Percentiles rank a stretch among this genome's conserved stretches.
Conservation (phyloP, 192 early-diverging fungal species). For the Backusella sp. region DNA sequence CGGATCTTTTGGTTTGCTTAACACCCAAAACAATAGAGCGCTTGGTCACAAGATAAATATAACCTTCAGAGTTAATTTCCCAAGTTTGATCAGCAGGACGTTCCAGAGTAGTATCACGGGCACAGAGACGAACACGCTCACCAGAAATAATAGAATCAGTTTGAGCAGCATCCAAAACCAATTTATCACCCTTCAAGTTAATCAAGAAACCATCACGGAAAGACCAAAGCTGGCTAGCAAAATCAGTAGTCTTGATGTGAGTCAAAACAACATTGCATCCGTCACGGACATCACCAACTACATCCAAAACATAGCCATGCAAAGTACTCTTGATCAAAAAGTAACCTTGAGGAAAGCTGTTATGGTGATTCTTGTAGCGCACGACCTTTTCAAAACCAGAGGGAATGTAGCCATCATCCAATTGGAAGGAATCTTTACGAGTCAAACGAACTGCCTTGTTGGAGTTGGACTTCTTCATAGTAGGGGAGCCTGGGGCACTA, state of each 20-base stretch:
- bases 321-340: slow-evolving; percentile 38
- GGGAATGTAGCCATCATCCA: slow-evolving; percentile 20
- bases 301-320: slow-evolving; percentile 35
- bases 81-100: slow-evolving; percentile 22
- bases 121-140: slow-evolving; percentile 24
- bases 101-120: neutral
- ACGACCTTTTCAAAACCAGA: slow-evolving; percentile 32
- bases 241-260: slow-evolving; percentile 23
- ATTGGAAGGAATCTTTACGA: slow-evolving; percentile 22
- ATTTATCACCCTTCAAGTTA: slow-evolving; percentile 24
- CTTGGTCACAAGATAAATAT: slow-evolving; percentile 12
- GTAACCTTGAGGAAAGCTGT: slow-evolving; percentile 23
- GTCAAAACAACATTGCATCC: slow-evolving; percentile 17
- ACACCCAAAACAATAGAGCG: slow-evolving; percentile 15
- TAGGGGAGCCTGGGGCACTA: neutral
- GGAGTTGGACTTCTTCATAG: slow-evolving; percentile 7
- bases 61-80: slow-evolving; percentile 16
- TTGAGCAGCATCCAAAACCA: slow-evolving; percentile 26
- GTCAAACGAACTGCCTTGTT: neutral
- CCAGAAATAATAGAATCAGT: slow-evolving; percentile 12
- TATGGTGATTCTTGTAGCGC: slow-evolving; percentile 25
- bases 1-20: slow-evolving; percentile 23
- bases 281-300: slow-evolving; percentile 3
- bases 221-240: slow-evolving; percentile 32
- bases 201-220: slow-evolving; percentile 23